Evolutionary conservation across 2,329 filamentous ascomycete species (phyloP), one percentile per base, ranked within the genome.

Genomic region (Aspergillus quadricinctus): DNA sequence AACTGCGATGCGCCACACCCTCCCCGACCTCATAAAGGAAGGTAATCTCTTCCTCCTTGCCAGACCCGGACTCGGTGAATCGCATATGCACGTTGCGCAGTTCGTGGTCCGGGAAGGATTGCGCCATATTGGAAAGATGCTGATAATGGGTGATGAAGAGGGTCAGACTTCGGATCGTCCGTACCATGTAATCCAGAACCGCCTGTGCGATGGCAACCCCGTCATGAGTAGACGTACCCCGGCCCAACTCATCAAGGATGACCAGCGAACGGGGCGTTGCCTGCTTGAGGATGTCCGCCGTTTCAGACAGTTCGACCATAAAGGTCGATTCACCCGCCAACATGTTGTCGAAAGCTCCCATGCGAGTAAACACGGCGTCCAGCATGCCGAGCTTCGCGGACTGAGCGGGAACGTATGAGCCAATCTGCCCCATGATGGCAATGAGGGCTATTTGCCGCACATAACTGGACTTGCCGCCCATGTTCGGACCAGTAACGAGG

Each of bases 131-230:
- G n/a, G 83, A 80, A 0, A 99, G 83, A 62, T 87, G 88, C 76
- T 99, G 94, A 73, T 99, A 99, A 76, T 99, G 94, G 3, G 94
- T 99, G 72, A 99, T 96, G 78, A 99, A 99, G 45, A 99, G 80
- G 5, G 91, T 96, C 49, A 97, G 80, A 59, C 90, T 90, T 53
- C 82, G 81, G 0, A 87, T 82, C 17, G 92, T 83, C 25, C 85
- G 81, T 27, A 95, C 88, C 59, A 97, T 84, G 68, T 95, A 87
- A 57, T 93, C 86, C 5, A 99, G 80, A 4, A 99, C 94, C 25
- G 92, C 89, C 66, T 96, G 88, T 1, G 94, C 94, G 66, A 99
- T 97, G 55, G 94, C 94, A 4, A 96, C 92, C 54, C 94, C 94
- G 72, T 99, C 94, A 71, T 97, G 92, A 9, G 94, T 99, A 64